phyloP scores from a whole-genome alignment of 164 flowering plant genomes.

The Kingdonia uniflora region DNA sequence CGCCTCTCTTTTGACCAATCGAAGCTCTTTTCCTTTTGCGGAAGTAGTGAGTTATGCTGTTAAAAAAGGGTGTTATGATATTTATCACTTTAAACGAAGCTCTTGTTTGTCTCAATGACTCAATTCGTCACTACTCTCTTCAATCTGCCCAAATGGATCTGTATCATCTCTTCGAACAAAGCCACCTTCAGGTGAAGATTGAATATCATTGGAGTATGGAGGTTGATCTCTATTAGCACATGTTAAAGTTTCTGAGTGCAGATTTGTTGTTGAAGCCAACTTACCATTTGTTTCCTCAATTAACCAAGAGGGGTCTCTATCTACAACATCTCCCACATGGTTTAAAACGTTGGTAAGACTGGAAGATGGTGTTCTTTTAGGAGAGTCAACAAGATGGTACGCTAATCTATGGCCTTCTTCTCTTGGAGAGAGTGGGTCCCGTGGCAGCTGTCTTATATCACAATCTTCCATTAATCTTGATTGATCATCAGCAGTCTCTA shows the following conservation, averaged over 20 bases:
- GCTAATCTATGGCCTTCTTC: slow-evolving; percentile 3
- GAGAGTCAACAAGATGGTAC: slow-evolving; percentile 5
- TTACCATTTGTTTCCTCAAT: background rate
- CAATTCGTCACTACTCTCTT: background rate
- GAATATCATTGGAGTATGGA: background rate
- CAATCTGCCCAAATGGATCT: background rate
- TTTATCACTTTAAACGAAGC: slow-evolving; percentile 41
- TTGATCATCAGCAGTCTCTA: slow-evolving; percentile 4
- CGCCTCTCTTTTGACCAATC: slow-evolving; percentile 7
- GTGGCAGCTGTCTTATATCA: slow-evolving; percentile 3
- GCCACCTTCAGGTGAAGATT: too few relatives aligned
- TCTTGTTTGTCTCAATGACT: background rate
- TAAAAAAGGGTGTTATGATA: slow-evolving; percentile 44
- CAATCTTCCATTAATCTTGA: slow-evolving; percentile 9
- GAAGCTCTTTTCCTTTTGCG: slow-evolving; percentile 32
- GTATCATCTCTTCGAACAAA: background rate
- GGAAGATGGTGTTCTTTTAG: background rate
- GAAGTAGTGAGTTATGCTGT: slow-evolving; percentile 15
- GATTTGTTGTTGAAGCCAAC: background rate
- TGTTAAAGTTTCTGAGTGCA: background rate
- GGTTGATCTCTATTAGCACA: background rate
- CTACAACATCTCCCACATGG: background rate
- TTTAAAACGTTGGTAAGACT: too few relatives aligned
- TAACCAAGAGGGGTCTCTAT: background rate
- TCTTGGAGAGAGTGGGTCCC: slow-evolving; percentile 5